Evolutionary conservation across 164 flowering plant genomes (phyloP).

Genomic region (Berberis vulgaris): DNA sequence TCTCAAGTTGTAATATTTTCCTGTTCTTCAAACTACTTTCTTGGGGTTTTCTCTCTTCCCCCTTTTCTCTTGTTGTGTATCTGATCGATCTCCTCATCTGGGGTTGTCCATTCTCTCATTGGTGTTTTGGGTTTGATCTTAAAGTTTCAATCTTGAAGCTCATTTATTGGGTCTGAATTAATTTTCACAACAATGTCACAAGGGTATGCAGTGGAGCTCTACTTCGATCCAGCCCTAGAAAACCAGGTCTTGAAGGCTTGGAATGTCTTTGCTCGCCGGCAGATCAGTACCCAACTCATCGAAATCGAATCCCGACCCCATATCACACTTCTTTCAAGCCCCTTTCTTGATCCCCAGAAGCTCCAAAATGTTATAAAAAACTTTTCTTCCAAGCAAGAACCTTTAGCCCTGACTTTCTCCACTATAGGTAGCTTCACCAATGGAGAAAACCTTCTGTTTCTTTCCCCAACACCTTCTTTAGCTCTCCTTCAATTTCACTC

Average conservation of each 20-base stretch:
- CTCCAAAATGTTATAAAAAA: constrained; percentile 46
- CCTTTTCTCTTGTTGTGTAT: too few species aligned
- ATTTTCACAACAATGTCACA: constrained; percentile 39
- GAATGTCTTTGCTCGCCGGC: constrained; percentile 90
- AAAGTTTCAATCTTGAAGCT: too few species aligned
- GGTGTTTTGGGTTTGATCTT: too few species aligned
- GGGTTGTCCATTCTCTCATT: too few species aligned
- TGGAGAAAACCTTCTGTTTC: constrained; percentile 53
- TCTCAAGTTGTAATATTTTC: too few species aligned
- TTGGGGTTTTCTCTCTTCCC: too few species aligned
- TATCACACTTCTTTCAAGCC: constrained; percentile 69
- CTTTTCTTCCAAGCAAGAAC: constrained; percentile 71
- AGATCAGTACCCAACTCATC: constrained; percentile 88
- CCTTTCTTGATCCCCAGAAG: constrained; percentile 49
- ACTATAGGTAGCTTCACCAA: constrained; percentile 55
- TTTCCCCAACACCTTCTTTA: constrained; percentile 64
- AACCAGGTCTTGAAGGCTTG: constrained; percentile 97
- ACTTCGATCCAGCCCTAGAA: constrained; percentile 94
- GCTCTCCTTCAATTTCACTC: constrained; percentile 73
- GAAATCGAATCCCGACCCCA: constrained; percentile 97
- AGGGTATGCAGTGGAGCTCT: constrained; percentile 84
- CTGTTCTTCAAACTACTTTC: too few species aligned
- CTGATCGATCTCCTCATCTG: too few species aligned
- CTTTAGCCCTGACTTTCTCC: constrained; percentile 56
- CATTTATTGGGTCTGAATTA: too few species aligned